phyloP scores from a whole-genome alignment of 495 filamentous ascomycete genomes.

The Penicillium waksmanii region DNA sequence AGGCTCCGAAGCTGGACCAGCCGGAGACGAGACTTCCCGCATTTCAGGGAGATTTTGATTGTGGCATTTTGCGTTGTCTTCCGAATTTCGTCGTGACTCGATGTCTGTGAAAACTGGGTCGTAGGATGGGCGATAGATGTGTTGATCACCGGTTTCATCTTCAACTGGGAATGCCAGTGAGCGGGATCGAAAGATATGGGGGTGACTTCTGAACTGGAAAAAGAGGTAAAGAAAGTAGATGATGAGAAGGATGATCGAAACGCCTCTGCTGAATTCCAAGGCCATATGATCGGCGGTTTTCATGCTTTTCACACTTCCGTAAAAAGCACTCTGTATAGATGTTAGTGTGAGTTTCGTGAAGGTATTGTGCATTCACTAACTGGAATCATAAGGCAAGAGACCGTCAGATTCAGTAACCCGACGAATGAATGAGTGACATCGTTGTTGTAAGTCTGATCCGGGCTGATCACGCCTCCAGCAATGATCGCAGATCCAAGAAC shows the following conservation, averaged over 20 bases:
- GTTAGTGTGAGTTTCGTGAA: background rate
- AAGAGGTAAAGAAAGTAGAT: slow-evolving; percentile 70
- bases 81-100: background rate
- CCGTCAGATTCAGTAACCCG: slow-evolving; percentile 27
- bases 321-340: slow-evolving; percentile 23
- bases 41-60: slow-evolving; percentile 8
- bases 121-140: slow-evolving; percentile 9
- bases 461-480: slow-evolving; percentile 17
- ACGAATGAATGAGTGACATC: slow-evolving; percentile 25
- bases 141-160: background rate
- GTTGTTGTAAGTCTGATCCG: slow-evolving; percentile 25
- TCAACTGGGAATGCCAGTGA: slow-evolving; percentile 1
- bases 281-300: slow-evolving; percentile 24
- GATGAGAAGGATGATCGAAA: slow-evolving; percentile 57
- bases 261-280: slow-evolving; percentile 21
- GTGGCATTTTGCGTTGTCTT: background rate
- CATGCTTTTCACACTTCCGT: slow-evolving; percentile 19
- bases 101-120: slow-evolving; percentile 13
- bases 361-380: slow-evolving; percentile 10
- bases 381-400: slow-evolving; percentile 30
- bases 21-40: slow-evolving; percentile 8
- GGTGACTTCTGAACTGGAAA: slow-evolving; percentile 36
- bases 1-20: background rate
- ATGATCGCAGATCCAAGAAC: slow-evolving; percentile 27
- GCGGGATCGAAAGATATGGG: slow-evolving; percentile 6